These are phyloP conservation scores for Ceratobasidium sp. DNA, from an alignment of 1,284 basidiomycete genomes.

Conservation along the genomic window DNA sequence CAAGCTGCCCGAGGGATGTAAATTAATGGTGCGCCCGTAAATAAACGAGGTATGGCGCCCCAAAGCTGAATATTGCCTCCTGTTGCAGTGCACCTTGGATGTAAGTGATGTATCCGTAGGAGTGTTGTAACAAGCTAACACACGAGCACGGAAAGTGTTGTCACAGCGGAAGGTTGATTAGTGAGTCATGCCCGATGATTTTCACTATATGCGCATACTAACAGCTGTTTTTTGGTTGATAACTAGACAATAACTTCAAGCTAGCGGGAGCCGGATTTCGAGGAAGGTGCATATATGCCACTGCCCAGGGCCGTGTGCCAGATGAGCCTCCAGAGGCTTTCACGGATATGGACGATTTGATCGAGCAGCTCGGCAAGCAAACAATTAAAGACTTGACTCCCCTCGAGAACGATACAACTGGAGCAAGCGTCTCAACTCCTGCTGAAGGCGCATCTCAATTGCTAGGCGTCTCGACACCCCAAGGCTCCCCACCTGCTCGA, in stretches of 20 bases:
- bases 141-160: neutral
- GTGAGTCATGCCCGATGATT: neutral
- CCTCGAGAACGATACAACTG: neutral
- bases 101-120: neutral
- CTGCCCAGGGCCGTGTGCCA: neutral
- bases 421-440: neutral
- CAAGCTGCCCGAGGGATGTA: neutral
- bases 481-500: neutral
- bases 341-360: neutral
- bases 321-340: neutral
- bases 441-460: neutral
- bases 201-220: neutral
- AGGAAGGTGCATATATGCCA: neutral
- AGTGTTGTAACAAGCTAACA: neutral
- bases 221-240: neutral
- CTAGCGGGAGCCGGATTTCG: neutral
- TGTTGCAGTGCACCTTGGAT: neutral
- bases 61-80: neutral
- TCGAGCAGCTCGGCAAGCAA: neutral
- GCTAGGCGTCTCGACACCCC: neutral
- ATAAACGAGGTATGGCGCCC: neutral
- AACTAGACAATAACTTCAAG: conserved; percentile 1
- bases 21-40: neutral
- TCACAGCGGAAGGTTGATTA: conserved; percentile 3
- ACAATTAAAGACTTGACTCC: neutral